Base-by-base conservation (phyloP, 2,329 filamentous ascomycete species). In the Aspergillus transmontanensis region DNA sequence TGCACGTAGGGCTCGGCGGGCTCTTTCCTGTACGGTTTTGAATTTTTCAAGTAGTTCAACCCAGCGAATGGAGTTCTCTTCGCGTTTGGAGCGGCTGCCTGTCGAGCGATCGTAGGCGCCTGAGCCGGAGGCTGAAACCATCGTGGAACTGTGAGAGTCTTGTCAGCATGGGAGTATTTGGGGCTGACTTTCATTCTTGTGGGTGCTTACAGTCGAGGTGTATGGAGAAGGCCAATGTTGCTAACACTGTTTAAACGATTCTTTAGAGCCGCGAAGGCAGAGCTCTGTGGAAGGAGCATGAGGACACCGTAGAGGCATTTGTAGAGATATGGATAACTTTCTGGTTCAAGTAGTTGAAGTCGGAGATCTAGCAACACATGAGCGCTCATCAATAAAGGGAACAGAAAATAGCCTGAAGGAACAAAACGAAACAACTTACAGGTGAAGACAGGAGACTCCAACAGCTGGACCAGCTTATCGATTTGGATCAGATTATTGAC, bases 401-500 rank as follows among this genome's bases (percentile, higher is more conserved):
- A 43, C 19, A 51, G n/a, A 28, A 21, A 12, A 30, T 23, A 26
- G 6, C n/a, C 28, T 43, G 9, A 5, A 11, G 43, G 19, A 21
- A 19, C 16, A 41, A 45, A 46, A 77, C n/a, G 34, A 26, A n/a
- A 32, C 1, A 50, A 62, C 89, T 80, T 79, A 96, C 93, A 99
- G 54, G 95, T 99, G 74, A 99, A 99, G 1, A 99, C 95, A 0
- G 95, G 95, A 0, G 94, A 98, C 77, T 99, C 95, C 45, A 99
- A 88, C 19, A 99, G 85, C 77, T 99, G 95, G 14, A 99, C 95
- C 19, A 99, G 85, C 78, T 99, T 99, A 79, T 99, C 95, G 70
- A 99, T 97, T 76, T 99, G 96, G 50, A 99, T 99, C 60, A 99
- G 86, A 79, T 97, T 96, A 71, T 97, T 97, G 70, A 99, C 95